phyloP scores from a whole-genome alignment of 345 rosid genomes.

The Pistacia vera region DNA sequence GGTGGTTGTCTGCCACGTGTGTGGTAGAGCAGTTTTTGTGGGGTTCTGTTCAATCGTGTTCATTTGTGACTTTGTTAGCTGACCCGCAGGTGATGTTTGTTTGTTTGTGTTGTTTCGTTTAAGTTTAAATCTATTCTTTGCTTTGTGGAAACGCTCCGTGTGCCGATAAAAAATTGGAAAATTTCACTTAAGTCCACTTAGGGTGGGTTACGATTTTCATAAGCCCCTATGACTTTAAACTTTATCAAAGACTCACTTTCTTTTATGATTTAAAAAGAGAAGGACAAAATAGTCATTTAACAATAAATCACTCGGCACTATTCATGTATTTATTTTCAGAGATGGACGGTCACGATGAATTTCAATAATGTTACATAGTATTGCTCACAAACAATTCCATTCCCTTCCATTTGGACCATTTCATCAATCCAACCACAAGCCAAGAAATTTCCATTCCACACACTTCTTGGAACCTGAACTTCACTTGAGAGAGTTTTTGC shows the following conservation, averaged over 20 bases:
- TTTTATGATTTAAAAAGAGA: no score
- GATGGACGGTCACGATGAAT: no score
- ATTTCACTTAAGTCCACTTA: no score
- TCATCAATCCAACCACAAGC: neutral
- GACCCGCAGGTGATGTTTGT: neutral
- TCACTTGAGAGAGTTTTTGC: neutral
- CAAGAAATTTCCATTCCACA: neutral
- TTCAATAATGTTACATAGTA: neutral
- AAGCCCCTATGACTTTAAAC: no score
- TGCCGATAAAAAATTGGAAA: no score
- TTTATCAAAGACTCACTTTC: no score
- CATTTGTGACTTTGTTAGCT: constrained; percentile 3
- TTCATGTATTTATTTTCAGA: no score
- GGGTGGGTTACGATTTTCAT: no score
- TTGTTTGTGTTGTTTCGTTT: no score
- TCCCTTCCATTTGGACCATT: neutral
- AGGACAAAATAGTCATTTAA: no score
- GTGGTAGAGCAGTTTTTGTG: neutral
- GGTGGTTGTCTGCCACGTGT: constrained; percentile 3
- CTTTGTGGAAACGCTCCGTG: neutral
- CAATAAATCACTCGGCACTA: no score
- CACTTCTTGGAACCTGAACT: neutral
- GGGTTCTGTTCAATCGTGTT: neutral
- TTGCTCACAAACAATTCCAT: neutral
- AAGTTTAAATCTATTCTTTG: neutral